Evolutionary conservation across 176 grass and related monocot genomes (phyloP), one percentile per base, ranked within the genome.

Genomic region (Musa itinerans): DNA sequence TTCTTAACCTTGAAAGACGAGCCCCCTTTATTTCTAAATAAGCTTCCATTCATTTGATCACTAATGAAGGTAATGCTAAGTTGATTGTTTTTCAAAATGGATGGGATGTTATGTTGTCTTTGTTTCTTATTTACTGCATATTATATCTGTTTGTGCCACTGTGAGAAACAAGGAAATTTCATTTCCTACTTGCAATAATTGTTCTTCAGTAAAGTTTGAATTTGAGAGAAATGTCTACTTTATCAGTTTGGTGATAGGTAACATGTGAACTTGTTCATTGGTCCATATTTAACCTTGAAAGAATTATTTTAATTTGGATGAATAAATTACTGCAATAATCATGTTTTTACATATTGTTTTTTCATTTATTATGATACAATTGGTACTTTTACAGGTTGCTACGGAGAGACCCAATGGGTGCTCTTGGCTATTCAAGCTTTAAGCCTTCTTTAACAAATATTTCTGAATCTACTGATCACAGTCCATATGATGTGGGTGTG

Each of bases 321-420:
- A 57, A 61, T 7, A 19, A 29, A 22, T 67, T 25, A 68, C 13
- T 29, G 29, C 29, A 29, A 14, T 68, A 1, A 34, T 26, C 10
- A 22, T 26, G 22, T 66, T 20, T 23, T 10, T 66, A 1, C 12
- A 54, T 53, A 73, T 54, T 73, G n/a, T 7, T 54, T 14, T 26
- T 74, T 52, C 1, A 43, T 43, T 43, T 43, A 10, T 23, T 70
- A 17, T 70, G 7, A 70, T 70, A 51, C 9, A 50, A 19, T 10
- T 70, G 21, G 16, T 70, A 50, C 86, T 21, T 75, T 22, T 85
- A 51, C 80, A 97, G 94, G 82, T 63, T 97, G 78, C 70, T 97
- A 72, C 89, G 95, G 73, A 85, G 95, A 89, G 78, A 98, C 78
- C 95, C 95, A 78, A 93, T 98, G 95, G 95, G 95, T 53, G 95